These are phyloP conservation scores for Geotrichum ghanense DNA, from an alignment of 805 yeast species.

Conservation along the genomic window DNA sequence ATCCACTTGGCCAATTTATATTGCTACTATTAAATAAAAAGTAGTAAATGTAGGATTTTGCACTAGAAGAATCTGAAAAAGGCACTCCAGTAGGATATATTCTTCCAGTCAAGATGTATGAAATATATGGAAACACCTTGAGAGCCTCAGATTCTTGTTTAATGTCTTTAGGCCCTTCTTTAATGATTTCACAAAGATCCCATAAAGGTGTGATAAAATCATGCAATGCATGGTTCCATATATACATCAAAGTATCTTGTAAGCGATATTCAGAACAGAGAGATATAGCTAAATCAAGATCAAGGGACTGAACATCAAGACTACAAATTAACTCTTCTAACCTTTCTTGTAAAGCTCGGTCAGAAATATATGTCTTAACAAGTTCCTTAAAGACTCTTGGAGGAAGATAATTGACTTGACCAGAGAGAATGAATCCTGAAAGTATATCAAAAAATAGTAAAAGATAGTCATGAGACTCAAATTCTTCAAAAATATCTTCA, in stretches of 20 bases:
- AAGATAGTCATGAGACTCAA: conserved; percentile 25
- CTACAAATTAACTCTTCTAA: conserved; percentile 62
- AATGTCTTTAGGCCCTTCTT: conserved; percentile 12
- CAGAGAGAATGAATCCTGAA: conserved; percentile 39
- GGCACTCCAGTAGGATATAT: conserved; percentile 63
- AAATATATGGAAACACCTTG: conserved; percentile 48
- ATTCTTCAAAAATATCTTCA: conserved; percentile 36
- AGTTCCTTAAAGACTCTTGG: conserved; percentile 54
- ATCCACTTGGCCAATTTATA: conserved; percentile 6
- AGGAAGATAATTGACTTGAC: conserved; percentile 39
- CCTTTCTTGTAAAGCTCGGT: conserved; percentile 30
- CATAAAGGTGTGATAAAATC: conserved; percentile 66
- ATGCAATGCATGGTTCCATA: conserved; percentile 57
- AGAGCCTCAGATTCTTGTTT: conserved; percentile 16
- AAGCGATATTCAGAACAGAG: conserved; percentile 47
- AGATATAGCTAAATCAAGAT: conserved; percentile 62
- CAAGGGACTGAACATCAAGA: conserved; percentile 56
- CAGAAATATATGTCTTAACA: conserved; percentile 38
- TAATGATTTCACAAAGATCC: conserved; percentile 38
- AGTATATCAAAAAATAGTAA: conserved; percentile 40
- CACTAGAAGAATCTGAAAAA: conserved; percentile 27
- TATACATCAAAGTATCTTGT: conserved; percentile 51
- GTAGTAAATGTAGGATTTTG: conserved; percentile 43
- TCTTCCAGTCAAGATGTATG: conserved; percentile 63
- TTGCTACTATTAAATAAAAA: conserved; percentile 44